Evolutionary conservation across 1,284 basidiomycete genomes (phyloP).

Genomic region (Sanghuangporus baumii): DNA sequence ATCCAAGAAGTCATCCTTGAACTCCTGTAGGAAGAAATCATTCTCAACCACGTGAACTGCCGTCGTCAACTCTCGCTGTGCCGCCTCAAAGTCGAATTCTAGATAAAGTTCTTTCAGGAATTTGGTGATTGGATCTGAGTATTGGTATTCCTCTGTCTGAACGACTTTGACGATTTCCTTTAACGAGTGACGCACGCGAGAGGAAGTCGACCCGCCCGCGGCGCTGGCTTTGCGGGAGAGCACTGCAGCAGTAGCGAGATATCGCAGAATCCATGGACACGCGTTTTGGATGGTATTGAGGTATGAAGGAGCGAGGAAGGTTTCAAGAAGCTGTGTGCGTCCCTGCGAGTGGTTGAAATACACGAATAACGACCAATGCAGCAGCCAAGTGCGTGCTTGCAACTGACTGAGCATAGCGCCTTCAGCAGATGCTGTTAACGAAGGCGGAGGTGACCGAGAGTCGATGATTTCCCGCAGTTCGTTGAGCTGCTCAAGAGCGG

Average conservation of each 20-base stretch:
- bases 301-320: conserved; percentile 93
- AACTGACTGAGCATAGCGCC: conserved; percentile 73
- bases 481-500: conserved; percentile 90
- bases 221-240: conserved; percentile 75
- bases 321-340: conserved; percentile 90
- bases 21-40: conserved; percentile 93
- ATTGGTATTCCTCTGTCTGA: conserved; percentile 92
- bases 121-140: conserved; percentile 87
- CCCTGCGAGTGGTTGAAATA: conserved; percentile 97
- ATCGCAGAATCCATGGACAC: conserved; percentile 92
- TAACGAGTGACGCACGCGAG: conserved; percentile 78
- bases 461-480: conserved; percentile 91
- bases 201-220: conserved; percentile 40
- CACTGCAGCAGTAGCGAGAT: conserved; percentile 90
- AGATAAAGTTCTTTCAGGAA: conserved; percentile 93
- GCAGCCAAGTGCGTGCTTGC: conserved; percentile 94
- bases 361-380: conserved; percentile 98
- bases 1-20: conserved; percentile 91
- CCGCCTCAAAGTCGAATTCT: conserved; percentile 89
- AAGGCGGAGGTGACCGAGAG: conserved; percentile 50
- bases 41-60: conserved; percentile 83
- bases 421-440: conserved; percentile 45
- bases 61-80: conserved; percentile 75
- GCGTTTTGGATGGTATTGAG: conserved; percentile 98
- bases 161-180: conserved; percentile 88